These are phyloP conservation scores for Mallotus repandus DNA, from an alignment of 441 rosid species.

Conservation along the genomic window DNA sequence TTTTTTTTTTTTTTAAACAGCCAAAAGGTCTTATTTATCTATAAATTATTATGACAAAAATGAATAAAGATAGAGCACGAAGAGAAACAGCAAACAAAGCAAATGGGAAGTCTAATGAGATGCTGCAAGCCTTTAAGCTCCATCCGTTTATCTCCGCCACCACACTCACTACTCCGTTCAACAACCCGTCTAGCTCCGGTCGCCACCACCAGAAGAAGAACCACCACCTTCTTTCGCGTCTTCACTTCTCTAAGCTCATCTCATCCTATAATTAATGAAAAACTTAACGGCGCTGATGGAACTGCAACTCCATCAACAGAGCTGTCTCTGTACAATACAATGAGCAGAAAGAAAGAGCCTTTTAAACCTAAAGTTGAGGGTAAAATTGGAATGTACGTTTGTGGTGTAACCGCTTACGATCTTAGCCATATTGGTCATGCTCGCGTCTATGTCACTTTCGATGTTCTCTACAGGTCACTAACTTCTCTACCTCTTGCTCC, in stretches of 20 bases:
- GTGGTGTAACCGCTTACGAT: constrained; percentile 97
- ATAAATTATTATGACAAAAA: too few species aligned
- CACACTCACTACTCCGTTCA: constrained; percentile 18
- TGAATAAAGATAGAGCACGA: neutral
- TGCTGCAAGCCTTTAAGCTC: constrained; percentile 41
- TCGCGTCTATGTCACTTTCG: constrained; percentile 85
- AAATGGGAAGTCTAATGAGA: constrained; percentile 51
- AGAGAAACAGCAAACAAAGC: neutral
- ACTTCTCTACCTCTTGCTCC: neutral
- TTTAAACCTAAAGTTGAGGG: constrained; percentile 71
- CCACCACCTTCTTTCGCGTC: constrained; percentile 30
- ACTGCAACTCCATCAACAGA: constrained; percentile 25
- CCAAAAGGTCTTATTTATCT: too few species aligned
- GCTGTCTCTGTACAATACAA: constrained; percentile 74
- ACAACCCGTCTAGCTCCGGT: neutral
- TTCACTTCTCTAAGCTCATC: constrained; percentile 34
- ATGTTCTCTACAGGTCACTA: constrained; percentile 68
- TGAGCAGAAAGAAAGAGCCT: constrained; percentile 68
- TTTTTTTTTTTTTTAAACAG: too few species aligned
- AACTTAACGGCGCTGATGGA: constrained; percentile 19
- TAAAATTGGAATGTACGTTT: constrained; percentile 92
- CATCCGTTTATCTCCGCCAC: constrained; percentile 30
- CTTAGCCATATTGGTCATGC: constrained; percentile 96
- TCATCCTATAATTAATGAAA: constrained; percentile 20
- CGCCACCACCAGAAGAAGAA: constrained; percentile 15